These are phyloP conservation scores for Colletotrichum lini DNA, from an alignment of 2,329 filamentous ascomycete species.

Conservation along the genomic window DNA sequence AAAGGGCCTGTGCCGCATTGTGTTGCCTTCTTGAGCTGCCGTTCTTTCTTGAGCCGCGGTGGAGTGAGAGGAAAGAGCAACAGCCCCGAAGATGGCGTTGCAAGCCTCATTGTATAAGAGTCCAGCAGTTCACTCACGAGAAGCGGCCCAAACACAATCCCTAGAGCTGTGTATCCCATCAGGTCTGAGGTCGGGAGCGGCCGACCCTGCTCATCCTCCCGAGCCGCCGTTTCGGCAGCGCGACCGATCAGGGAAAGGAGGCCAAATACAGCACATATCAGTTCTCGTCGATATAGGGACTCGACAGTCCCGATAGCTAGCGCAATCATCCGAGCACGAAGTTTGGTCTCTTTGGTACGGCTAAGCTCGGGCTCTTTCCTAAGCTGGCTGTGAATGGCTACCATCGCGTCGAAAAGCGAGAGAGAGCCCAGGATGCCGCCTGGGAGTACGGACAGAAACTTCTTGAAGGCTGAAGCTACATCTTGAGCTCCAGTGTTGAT, in stretches of 20 bases:
- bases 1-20: constrained; percentile 47
- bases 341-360: constrained; percentile 67
- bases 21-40: constrained; percentile 48
- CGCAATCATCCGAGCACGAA: constrained; percentile 76
- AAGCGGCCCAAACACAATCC: constrained; percentile 76
- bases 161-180: constrained; percentile 75
- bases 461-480: constrained; percentile 77
- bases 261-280: constrained; percentile 78
- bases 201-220: constrained; percentile 66
- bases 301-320: constrained; percentile 72
- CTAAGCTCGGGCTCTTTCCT: constrained; percentile 65
- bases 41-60: constrained; percentile 59
- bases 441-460: constrained; percentile 73
- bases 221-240: constrained; percentile 66
- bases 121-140: constrained; percentile 71
- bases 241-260: constrained; percentile 73
- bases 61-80: constrained; percentile 60
- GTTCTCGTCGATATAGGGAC: constrained; percentile 72
- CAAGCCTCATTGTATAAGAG: constrained; percentile 64
- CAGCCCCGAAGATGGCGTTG: constrained; percentile 57
- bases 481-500: constrained; percentile 74
- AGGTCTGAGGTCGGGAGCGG: constrained; percentile 69
- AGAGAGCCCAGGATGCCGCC: constrained; percentile 77
- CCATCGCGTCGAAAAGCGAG: constrained; percentile 72
- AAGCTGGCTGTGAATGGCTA: constrained; percentile 72